Base-by-base conservation (phyloP, 164 flowering plant genomes). In the Magnolia officinalis region DNA sequence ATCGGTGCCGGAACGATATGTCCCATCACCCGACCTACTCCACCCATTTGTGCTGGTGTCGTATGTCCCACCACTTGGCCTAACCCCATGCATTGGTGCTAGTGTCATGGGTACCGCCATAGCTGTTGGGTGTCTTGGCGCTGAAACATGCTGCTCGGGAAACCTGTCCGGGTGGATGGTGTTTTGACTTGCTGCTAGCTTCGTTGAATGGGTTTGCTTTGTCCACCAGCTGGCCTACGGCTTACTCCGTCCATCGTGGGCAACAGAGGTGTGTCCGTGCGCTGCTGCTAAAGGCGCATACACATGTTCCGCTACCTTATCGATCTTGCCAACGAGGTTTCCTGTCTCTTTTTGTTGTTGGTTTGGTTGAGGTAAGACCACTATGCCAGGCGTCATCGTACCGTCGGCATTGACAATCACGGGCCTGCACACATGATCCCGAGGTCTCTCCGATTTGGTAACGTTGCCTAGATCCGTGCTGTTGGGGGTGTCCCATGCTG, bases 341-440 rank as follows among this genome's bases (percentile, higher is more conserved):
- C 77, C 84, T 0, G 31, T 7, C 18, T 55, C 1, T 55, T 8
- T 55, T 1, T 11, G 61, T 11, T 55, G 61, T 11, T 55, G 61
- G 10, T 61, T 71, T 50, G 51, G n/a, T 6, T 78, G 75, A 71
- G 51, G 37, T 67, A n/a, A 74, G 52, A 80, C 51, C 37, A 81
- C 14, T 2, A 84, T 20, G 4, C 24, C 78, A 0, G 87, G 84
- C 72, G 73, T 79, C 58, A 80, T 77, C 50, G 80, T 82, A 4
- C 89, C 87, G 6, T 84, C 78, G 8, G 86, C 81, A 78, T 84
- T 87, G 29, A 84, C 37, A 26, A 81, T 71, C 59, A 80, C 85
- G 67, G 88, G 86, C 74, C 79, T 50, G 79, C 82, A 81, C 8
- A 79, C 74, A 59, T 84, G 83, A 67, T 83, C 83, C 1, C 52